Base-by-base conservation (phyloP, 768 basidiomycete genomes). In the Lactarius evosmus region DNA sequence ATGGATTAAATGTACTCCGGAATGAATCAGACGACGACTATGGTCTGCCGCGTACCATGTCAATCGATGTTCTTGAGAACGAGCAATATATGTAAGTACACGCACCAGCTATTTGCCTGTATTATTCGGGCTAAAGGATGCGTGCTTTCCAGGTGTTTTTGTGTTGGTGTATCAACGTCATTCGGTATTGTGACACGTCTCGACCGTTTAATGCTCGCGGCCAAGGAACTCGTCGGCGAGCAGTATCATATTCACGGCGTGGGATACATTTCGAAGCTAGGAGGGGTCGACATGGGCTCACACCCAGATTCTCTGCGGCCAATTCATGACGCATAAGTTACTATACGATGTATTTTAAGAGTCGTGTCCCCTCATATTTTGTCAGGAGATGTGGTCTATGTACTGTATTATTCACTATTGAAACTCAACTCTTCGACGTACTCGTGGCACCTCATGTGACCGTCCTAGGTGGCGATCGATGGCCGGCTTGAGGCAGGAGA, bases 171-270 rank as follows among this genome's bases (percentile, higher is more conserved):
- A 25, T 82, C 89, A 1, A 88, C 86, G 0, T 78, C 87, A 0
- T 89, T 82, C 67, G 80, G 82, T 0, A 82, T 94, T 44, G 76
- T 94, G n/a, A 81, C 82, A 7, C 82, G 89, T 11, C 75, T 95
- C 14, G 93, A 95, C 71, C 77, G 83, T 57, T 74, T 94, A 62
- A 90, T 94, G 85, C 70, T 92, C 3, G 89, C 90, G 2, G 83
- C 85, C 17, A 95, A 95, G 72, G 90, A 93, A 73, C 77, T 94
- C 51, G 89, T 94, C 1, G 92, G 92, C 2, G 92, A 94, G 72
- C 88, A 90, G 68, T 92, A 88, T 72, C 88, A 93, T 71, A 89
- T 93, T n/a, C 82, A 86, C 62, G 89, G 89, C 0, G 74, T 89
- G 17, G 86, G 82, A 38, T 62, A 67, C 14, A 60, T 65, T 61